Evolutionary conservation across 106 monocot species (phyloP).

Genomic region (Allium sativum): DNA sequence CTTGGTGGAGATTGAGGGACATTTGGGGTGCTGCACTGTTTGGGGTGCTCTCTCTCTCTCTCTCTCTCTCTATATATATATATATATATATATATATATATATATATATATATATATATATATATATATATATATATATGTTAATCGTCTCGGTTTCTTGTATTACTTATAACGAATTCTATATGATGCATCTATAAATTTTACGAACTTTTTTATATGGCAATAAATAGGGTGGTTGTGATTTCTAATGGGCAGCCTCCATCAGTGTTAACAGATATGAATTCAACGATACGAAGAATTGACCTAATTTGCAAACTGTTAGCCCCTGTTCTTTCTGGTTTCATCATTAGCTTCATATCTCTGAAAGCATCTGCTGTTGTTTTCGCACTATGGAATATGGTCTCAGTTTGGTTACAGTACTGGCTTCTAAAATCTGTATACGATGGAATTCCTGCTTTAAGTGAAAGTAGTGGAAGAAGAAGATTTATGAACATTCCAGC

Average conservation of each 20-base stretch:
- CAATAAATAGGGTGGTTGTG: constrained; percentile 63
- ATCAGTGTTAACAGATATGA: constrained; percentile 58
- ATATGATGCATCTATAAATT: too few species aligned
- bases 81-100: neutral
- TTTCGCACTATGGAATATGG: constrained; percentile 62
- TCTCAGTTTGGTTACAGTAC: constrained; percentile 75
- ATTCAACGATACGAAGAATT: constrained; percentile 74
- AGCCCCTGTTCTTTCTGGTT: constrained; percentile 85
- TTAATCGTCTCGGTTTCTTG: too few species aligned
- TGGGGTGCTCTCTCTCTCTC: too few species aligned
- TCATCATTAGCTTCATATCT: constrained; percentile 86
- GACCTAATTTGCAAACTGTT: constrained; percentile 81
- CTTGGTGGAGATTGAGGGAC: too few species aligned
- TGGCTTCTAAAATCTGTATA: constrained; percentile 83
- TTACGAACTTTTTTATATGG: too few species aligned
- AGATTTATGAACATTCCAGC: constrained; percentile 5
- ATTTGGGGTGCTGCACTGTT: too few species aligned
- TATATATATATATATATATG: too few species aligned
- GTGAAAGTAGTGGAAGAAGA: constrained; percentile 31
- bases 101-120: neutral
- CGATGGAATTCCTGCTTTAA: constrained; percentile 61
- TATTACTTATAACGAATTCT: too few species aligned
- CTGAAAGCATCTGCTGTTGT: constrained; percentile 55
- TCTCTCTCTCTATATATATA: too few species aligned
- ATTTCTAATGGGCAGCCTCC: constrained; percentile 57